Percentiles rank a stretch among this genome's conserved stretches.
These are phyloP conservation scores for Talaromyces sp. DNA, from an alignment of 2,329 filamentous ascomycete species.

Conservation along the genomic window DNA sequence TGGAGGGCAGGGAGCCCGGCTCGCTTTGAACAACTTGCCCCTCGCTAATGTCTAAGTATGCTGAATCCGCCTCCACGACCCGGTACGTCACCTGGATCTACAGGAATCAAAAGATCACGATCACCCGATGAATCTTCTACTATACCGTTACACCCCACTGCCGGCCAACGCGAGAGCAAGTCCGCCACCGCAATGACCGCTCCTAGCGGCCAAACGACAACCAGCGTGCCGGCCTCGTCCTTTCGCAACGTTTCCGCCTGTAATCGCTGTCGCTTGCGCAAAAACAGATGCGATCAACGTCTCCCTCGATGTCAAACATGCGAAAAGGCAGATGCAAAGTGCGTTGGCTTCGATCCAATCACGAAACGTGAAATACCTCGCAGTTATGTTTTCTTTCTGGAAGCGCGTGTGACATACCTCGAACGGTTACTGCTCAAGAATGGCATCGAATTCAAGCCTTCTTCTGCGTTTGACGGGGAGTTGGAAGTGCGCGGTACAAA, in stretches of 20 bases:
- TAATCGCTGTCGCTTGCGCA: slow-evolving; percentile 85
- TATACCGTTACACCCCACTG: slow-evolving; percentile 13
- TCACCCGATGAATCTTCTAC: slow-evolving; percentile 28
- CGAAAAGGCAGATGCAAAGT: slow-evolving; percentile 86
- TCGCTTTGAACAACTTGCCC: slow-evolving; percentile 3
- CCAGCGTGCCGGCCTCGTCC: slow-evolving; percentile 38
- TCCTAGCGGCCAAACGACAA: slow-evolving; percentile 22
- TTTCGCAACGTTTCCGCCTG: slow-evolving; percentile 92
- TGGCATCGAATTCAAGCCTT: slow-evolving; percentile 67
- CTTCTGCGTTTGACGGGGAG: slow-evolving; percentile 60
- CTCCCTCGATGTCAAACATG: slow-evolving; percentile 87
- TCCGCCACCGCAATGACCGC: slow-evolving; percentile 21
- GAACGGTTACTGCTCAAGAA: slow-evolving; percentile 70
- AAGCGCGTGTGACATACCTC: slow-evolving; percentile 78
- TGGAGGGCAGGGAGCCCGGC: not conserved
- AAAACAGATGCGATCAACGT: slow-evolving; percentile 93
- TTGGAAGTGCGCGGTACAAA: slow-evolving; percentile 13
- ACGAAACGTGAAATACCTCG: slow-evolving; percentile 93
- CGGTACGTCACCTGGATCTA: slow-evolving; percentile 29
- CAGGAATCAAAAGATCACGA: slow-evolving; percentile 38
- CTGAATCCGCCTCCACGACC: slow-evolving; percentile 31
- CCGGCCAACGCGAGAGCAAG: slow-evolving; percentile 3
- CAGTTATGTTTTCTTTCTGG: slow-evolving; percentile 91
- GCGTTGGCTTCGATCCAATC: slow-evolving; percentile 94
- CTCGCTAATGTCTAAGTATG: slow-evolving; percentile 26